Evolutionary conservation across 805 yeast species (phyloP).

Genomic region (Lipomyces kockii): DNA sequence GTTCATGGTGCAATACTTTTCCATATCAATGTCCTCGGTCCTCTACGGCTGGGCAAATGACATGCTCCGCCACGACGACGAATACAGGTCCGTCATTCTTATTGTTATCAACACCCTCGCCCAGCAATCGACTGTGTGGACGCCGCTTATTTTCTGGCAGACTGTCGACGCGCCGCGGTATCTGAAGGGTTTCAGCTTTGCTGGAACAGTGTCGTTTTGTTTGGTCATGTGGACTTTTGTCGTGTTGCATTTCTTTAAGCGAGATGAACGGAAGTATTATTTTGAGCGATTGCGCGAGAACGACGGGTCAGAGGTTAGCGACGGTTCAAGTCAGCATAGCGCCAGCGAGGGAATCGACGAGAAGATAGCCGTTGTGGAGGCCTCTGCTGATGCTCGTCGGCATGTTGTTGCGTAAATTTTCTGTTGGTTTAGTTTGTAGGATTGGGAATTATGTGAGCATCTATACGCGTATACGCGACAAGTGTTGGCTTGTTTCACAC

Average conservation of each 20-base stretch:
- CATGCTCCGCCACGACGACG: slow-evolving; percentile 59
- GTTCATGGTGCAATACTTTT: slow-evolving; percentile 59
- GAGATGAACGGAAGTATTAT: slow-evolving; percentile 49
- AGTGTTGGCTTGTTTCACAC: too few species aligned
- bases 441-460: too few species aligned
- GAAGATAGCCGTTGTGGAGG: too few species aligned
- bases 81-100: slow-evolving; percentile 57
- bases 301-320: not conserved
- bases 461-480: too few species aligned
- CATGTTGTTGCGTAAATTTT: too few species aligned
- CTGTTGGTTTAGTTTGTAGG: too few species aligned
- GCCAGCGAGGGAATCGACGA: too few species aligned
- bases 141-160: slow-evolving; percentile 53
- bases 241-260: slow-evolving; percentile 58
- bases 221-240: slow-evolving; percentile 38
- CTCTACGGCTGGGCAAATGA: slow-evolving; percentile 64
- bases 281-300: slow-evolving; percentile 13
- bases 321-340: not conserved
- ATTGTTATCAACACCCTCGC: slow-evolving; percentile 59
- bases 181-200: slow-evolving; percentile 40
- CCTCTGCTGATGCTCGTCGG: too few species aligned
- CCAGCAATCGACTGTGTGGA: slow-evolving; percentile 60
- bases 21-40: slow-evolving; percentile 66
- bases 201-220: slow-evolving; percentile 36
- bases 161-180: slow-evolving; percentile 43